These are phyloP conservation scores for Jaltomata sinuosa DNA, from an alignment of 257 asterid genomes.

Conservation along the genomic window DNA sequence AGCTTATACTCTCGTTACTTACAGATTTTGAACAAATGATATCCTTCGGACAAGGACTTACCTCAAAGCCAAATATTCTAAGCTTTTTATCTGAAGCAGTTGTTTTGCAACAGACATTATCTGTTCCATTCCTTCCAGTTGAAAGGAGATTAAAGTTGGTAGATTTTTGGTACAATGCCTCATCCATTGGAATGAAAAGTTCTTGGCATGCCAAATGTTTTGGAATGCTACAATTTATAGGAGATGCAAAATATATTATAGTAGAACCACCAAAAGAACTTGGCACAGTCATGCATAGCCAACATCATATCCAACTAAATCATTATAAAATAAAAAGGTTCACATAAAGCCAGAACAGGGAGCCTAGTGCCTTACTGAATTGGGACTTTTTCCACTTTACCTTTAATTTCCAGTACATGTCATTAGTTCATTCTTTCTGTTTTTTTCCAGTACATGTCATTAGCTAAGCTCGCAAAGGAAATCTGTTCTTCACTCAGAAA, in stretches of 20 bases:
- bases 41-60: background rate
- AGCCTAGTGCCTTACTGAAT: background rate
- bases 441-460: background rate
- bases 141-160: background rate
- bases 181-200: background rate
- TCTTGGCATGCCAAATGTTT: background rate
- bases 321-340: background rate
- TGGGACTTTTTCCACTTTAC: background rate
- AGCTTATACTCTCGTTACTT: background rate
- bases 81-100: slow-evolving; percentile 1
- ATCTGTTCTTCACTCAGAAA: background rate
- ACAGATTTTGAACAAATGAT: background rate
- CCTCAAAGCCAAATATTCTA: slow-evolving; percentile 14
- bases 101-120: background rate
- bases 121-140: background rate
- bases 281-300: background rate
- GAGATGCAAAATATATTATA: background rate
- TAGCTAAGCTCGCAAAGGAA: background rate
- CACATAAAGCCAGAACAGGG: background rate
- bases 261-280: background rate
- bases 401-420: background rate
- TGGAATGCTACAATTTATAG: background rate
- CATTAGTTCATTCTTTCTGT: background rate
- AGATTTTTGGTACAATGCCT: background rate
- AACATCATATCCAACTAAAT: background rate